Conservation (phyloP, 352 stramenopile species). For the Pythium aphanidermatum region DNA sequence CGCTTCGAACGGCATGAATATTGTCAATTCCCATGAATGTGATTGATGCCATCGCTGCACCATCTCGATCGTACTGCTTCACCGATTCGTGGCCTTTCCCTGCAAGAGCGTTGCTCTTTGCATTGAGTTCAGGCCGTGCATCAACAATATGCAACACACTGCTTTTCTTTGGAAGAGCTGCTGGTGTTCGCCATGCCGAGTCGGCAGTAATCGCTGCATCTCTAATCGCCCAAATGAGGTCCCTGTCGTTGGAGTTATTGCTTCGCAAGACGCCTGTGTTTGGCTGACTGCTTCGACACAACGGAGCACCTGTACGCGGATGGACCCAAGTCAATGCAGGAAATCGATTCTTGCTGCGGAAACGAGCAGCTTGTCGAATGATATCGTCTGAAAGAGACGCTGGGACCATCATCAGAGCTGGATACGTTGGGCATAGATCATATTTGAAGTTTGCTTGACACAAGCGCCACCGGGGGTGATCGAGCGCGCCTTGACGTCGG, state of each 20-base stretch:
- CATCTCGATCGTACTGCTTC: conserved; percentile 80
- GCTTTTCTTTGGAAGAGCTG: conserved; percentile 52
- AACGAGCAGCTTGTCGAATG: conserved; percentile 53
- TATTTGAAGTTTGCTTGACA: conserved; percentile 65
- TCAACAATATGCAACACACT: conserved; percentile 86
- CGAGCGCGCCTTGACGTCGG: conserved; percentile 46
- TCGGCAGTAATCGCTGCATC: conserved; percentile 65
- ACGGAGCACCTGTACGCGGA: conserved; percentile 78
- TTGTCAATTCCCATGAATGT: conserved; percentile 88
- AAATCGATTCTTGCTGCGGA: conserved; percentile 74
- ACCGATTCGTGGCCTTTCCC: conserved; percentile 89
- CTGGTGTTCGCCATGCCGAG: conserved; percentile 20
- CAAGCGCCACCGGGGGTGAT: conserved; percentile 60
- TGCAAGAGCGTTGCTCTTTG: conserved; percentile 84
- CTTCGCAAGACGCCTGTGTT: conserved; percentile 94
- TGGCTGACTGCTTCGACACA: conserved; percentile 94
- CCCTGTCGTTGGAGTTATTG: conserved; percentile 88
- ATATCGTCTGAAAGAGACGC: conserved; percentile 55
- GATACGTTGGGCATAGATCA: conserved; percentile 67
- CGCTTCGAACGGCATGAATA: conserved; percentile 79
- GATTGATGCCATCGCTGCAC: conserved; percentile 61
- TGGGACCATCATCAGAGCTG: conserved; percentile 65
- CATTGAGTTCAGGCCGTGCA: conserved; percentile 86
- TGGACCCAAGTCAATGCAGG: conserved; percentile 89
- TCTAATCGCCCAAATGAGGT: conserved; percentile 82